phyloP scores from a whole-genome alignment of 495 filamentous ascomycete species.

The Aspergillus cristatus region DNA sequence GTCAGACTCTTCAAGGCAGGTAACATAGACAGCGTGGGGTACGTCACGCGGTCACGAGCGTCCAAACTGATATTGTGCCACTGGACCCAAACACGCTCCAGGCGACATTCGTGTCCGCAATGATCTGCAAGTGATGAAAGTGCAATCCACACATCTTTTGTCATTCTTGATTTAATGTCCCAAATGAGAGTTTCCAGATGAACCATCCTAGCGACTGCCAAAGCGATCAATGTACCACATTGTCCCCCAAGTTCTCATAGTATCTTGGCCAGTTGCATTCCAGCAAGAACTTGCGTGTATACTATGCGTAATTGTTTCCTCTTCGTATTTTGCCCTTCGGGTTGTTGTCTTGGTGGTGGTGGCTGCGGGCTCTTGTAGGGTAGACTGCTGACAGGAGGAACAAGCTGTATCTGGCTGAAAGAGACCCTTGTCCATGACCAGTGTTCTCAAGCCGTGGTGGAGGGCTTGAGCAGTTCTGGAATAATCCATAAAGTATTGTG shows the following conservation, averaged over 20 bases:
- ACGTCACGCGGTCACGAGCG: slow-evolving; percentile 56
- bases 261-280: slow-evolving; percentile 81
- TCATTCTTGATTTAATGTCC: slow-evolving; percentile 92
- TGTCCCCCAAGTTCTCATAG: slow-evolving; percentile 80
- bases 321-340: slow-evolving; percentile 22
- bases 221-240: slow-evolving; percentile 83
- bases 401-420: no score
- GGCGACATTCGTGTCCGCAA: slow-evolving; percentile 50
- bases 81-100: slow-evolving; percentile 77
- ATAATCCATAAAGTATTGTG: slow-evolving; percentile 54
- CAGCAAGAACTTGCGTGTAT: slow-evolving; percentile 85
- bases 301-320: slow-evolving; percentile 78
- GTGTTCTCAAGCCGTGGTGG: slow-evolving; percentile 78
- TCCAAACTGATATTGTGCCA: slow-evolving; percentile 97
- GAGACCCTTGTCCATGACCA: slow-evolving; percentile 75
- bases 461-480: slow-evolving; percentile 66
- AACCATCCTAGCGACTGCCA: slow-evolving; percentile 77
- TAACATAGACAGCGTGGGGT: slow-evolving; percentile 78
- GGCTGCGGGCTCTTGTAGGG: slow-evolving; percentile 24
- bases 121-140: slow-evolving; percentile 64
- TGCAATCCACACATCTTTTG: slow-evolving; percentile 81
- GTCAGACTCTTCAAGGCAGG: slow-evolving; percentile 72
- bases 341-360: slow-evolving; percentile 8
- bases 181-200: slow-evolving; percentile 87
- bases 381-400: no score